Conservation (phyloP, 495 filamentous ascomycete genomes). For the Barbatosphaeria neglecta region DNA sequence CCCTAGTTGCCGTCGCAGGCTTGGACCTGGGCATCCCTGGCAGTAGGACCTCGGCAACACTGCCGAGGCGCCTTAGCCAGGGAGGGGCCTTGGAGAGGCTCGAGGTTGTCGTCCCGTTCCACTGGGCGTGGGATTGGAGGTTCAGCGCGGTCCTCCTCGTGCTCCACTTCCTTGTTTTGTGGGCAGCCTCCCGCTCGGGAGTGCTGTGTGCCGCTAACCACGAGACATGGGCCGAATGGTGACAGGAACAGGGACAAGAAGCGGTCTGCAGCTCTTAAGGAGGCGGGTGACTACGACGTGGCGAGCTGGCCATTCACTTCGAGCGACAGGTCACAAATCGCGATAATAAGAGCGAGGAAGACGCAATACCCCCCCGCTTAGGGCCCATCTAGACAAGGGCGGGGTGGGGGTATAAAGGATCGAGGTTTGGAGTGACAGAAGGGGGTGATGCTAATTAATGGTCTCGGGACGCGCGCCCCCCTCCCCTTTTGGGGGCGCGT, state of each 20-base stretch:
- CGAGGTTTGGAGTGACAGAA: too few species aligned
- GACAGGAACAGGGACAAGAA: not conserved
- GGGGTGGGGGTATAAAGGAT: too few species aligned
- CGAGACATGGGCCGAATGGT: conserved; percentile 26
- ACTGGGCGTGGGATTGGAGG: conserved; percentile 22
- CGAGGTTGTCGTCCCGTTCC: conserved; percentile 3
- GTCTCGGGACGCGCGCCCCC: too few species aligned
- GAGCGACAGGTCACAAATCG: not conserved
- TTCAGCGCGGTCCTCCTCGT: conserved; percentile 21
- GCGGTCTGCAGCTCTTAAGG: too few species aligned
- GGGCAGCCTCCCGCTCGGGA: conserved; percentile 20
- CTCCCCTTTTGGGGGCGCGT: not conserved
- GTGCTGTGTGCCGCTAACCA: conserved; percentile 22
- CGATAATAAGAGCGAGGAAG: not conserved
- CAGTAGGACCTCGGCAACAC: conserved; percentile 1
- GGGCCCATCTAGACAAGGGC: not conserved
- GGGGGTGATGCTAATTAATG: too few species aligned
- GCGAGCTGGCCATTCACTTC: not conserved
- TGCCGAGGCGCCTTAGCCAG: conserved; percentile 2
- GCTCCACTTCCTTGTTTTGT: conserved; percentile 26
- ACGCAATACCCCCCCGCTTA: not conserved
- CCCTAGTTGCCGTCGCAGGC: conserved; percentile 24
- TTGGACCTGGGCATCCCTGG: conserved; percentile 23
- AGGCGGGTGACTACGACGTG: not conserved
- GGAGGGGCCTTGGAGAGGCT: conserved; percentile 4